phyloP scores from a whole-genome alignment of 129 eudicot genomes.

The Centella asiatica region DNA sequence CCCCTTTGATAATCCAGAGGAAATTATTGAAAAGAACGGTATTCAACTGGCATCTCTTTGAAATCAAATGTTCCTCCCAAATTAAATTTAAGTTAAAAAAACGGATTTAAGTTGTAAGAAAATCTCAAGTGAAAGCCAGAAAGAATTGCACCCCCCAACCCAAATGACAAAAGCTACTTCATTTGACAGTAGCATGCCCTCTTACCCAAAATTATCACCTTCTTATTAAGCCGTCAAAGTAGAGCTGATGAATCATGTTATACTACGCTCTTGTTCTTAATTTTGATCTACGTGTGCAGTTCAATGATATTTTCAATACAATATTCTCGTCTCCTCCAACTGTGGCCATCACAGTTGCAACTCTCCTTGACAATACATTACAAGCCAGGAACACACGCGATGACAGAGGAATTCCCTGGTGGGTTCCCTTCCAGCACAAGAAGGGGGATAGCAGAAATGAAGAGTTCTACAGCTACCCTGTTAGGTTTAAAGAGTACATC shows the following conservation, averaged over 20 bases:
- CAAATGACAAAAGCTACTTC: too few species aligned
- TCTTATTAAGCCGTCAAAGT: neutral
- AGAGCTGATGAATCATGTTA: neutral
- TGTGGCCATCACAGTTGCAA: constrained; percentile 76
- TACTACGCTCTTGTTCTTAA: neutral
- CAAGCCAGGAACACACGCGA: constrained; percentile 41
- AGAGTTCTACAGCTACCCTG: constrained; percentile 79
- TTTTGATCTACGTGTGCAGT: constrained; percentile 46
- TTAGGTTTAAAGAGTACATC: constrained; percentile 55
- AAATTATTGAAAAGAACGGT: too few species aligned
- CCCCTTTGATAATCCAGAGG: too few species aligned
- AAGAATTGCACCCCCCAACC: too few species aligned
- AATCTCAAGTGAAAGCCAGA: too few species aligned
- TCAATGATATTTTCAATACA: constrained; percentile 73
- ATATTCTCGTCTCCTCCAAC: constrained; percentile 80
- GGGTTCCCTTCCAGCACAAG: constrained; percentile 73
- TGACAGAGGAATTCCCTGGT: constrained; percentile 93
- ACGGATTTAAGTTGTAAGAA: too few species aligned
- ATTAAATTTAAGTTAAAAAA: too few species aligned
- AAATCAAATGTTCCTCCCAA: too few species aligned
- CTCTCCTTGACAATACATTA: constrained; percentile 70
- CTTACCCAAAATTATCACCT: too few species aligned
- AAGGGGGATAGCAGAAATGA: constrained; percentile 78
- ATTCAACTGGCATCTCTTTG: too few species aligned
- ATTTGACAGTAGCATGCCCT: too few species aligned